Base-by-base conservation (phyloP, 805 yeast species). In the Torulaspora franciscae region DNA sequence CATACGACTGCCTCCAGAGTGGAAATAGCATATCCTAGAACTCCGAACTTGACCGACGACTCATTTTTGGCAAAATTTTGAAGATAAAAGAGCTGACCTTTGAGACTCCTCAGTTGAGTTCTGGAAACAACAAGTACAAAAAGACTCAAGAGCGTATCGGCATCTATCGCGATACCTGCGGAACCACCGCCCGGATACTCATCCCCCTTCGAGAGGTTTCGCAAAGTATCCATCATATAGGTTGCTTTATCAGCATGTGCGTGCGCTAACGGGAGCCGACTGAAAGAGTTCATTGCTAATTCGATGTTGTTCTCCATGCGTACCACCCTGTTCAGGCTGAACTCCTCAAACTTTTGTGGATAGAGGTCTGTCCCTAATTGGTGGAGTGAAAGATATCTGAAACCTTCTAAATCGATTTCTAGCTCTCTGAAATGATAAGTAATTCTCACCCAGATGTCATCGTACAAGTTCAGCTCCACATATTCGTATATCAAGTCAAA, bases 1-100 rank as follows among this genome's bases (percentile, higher is more conserved):
- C 68, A 77, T 7, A 87, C 57, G 0, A 86, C 95, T 0, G 89
- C 95, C 55, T 89, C 95, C 35, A 89, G 69, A 5, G 95, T 87
- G 36, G 95, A 83, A 10, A 88, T 52, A 1, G 89, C 81, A 60
- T 91, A 91, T 8, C 86, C 95, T 25, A 76, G 62, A 19, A 77
- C 69, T 0, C 96, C 96, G 3, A 70, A 58, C 33, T 72, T 77
- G 6, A 70, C 56, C 32, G 71, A 71, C n/a, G 64, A 66, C n/a
- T 56, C 53, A 28, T 50, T 43, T 29, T 64, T 63, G 2, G 82
- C 73, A 56, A 83, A 87, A 32, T 73, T 68, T 49, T 79, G 78
- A 40, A 89, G 73, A 59, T 86, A 88, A 37, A 67, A 72, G 8
- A 90, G 58, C 51, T 85, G 89, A 2, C 77, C 74, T 51, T 78